Evolutionary conservation across 2,329 filamentous ascomycete species (phyloP).

Genomic region (Fusarium sp.): DNA sequence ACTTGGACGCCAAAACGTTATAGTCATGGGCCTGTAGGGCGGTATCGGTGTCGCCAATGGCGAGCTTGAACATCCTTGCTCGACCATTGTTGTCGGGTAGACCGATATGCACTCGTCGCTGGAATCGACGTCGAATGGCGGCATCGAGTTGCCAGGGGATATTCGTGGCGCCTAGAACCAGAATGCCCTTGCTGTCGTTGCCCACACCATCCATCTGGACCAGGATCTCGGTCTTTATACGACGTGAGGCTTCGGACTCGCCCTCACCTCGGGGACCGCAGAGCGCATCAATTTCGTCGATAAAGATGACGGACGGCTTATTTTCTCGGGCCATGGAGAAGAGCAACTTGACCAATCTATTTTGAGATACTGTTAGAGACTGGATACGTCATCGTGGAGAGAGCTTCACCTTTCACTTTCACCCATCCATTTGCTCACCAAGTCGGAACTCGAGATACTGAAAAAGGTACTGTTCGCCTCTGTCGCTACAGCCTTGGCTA

Average conservation of each 20-base stretch:
- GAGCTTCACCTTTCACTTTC: slow-evolving; percentile 88
- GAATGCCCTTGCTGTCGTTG: slow-evolving; percentile 92
- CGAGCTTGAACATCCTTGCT: slow-evolving; percentile 95
- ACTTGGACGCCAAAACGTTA: slow-evolving; percentile 82
- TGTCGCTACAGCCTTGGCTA: slow-evolving; percentile 97
- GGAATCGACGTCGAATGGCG: slow-evolving; percentile 95
- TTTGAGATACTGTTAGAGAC: slow-evolving; percentile 37
- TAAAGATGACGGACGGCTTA: slow-evolving; percentile 98
- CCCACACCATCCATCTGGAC: slow-evolving; percentile 99
- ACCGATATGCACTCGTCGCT: slow-evolving; percentile 95
- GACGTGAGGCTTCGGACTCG: slow-evolving; percentile 95
- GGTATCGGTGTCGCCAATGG: slow-evolving; percentile 93
- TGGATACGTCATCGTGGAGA: neutral
- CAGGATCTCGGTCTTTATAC: slow-evolving; percentile 98
- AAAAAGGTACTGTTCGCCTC: slow-evolving; percentile 99
- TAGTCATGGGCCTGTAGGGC: slow-evolving; percentile 85
- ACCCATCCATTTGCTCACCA: slow-evolving; percentile 99
- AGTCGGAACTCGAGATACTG: slow-evolving; percentile 95
- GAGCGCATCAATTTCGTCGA: slow-evolving; percentile 97
- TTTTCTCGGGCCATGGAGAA: slow-evolving; percentile 99
- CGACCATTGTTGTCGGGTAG: slow-evolving; percentile 89
- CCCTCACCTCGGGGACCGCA: slow-evolving; percentile 94
- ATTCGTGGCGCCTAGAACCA: slow-evolving; percentile 97
- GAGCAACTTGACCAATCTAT: slow-evolving; percentile 92
- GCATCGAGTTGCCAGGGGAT: slow-evolving; percentile 99